Conservation (phyloP, 129 eudicot species). For the Centella asiatica region DNA sequence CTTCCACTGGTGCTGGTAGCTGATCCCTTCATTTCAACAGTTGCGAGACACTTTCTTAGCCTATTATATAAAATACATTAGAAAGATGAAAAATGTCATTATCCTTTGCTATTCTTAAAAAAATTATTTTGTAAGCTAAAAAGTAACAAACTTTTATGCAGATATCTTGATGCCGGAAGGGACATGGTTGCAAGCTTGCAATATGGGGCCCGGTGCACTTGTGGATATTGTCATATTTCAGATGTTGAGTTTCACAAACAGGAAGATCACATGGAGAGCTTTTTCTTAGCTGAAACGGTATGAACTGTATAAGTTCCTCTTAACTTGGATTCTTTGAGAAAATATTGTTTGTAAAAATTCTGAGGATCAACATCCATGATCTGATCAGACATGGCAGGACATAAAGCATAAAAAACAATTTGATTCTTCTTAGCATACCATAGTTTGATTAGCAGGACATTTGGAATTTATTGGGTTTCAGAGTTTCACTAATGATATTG, state of each 20-base stretch:
- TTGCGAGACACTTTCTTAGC: neutral
- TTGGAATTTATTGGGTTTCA: neutral
- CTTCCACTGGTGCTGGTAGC: neutral
- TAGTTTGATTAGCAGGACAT: neutral
- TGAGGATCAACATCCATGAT: neutral
- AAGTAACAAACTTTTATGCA: constrained; percentile 13
- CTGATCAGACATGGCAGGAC: no score
- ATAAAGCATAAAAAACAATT: no score
- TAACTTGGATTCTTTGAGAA: no score
- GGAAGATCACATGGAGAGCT: constrained; percentile 99
- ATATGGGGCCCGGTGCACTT: constrained; percentile 86
- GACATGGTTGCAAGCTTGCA: constrained; percentile 88
- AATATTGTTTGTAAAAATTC: neutral
- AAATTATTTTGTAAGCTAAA: neutral
- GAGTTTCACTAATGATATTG: neutral
- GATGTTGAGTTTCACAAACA: constrained; percentile 89
- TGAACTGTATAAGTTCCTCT: no score
- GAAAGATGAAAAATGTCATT: no score
- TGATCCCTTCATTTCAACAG: neutral
- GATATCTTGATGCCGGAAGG: constrained; percentile 93
- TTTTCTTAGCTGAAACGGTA: constrained; percentile 96
- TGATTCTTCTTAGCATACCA: neutral
- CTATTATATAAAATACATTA: neutral
- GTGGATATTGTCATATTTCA: constrained; percentile 96
- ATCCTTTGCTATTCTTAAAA: neutral